Evolutionary conservation across 2,329 filamentous ascomycete species (phyloP).

Genomic region (Neonectria magnoliae): DNA sequence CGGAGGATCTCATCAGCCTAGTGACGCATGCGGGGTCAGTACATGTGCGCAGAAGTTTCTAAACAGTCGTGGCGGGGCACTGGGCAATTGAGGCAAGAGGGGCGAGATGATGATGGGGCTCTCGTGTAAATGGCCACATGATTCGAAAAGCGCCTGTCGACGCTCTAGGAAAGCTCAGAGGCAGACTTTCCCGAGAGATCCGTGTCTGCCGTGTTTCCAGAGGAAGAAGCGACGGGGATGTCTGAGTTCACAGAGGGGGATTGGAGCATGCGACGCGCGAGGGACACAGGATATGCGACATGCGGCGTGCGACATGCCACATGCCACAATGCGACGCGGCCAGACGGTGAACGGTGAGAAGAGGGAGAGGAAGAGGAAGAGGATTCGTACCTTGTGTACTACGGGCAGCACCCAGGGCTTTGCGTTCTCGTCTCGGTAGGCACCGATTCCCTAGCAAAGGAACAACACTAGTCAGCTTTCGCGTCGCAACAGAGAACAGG

Average conservation of each 20-base stretch:
- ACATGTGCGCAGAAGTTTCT: constrained; percentile 22
- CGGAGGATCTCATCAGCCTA: constrained; percentile 92
- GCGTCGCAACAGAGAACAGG: constrained; percentile 9
- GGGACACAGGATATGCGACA: constrained; percentile 9
- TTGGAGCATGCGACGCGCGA: constrained; percentile 16
- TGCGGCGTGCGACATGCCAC: constrained; percentile 15
- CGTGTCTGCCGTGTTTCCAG: constrained; percentile 15
- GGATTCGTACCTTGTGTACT: constrained; percentile 82
- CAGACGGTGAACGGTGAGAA: constrained; percentile 18
- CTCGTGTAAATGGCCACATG: constrained; percentile 33
- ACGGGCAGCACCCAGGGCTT: constrained; percentile 98
- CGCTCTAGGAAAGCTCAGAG: constrained; percentile 19
- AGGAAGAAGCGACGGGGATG: constrained; percentile 5
- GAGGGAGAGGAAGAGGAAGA: constrained; percentile 12
- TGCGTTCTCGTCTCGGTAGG: constrained; percentile 92
- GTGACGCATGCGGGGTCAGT: constrained; percentile 41
- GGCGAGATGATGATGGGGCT: constrained; percentile 26
- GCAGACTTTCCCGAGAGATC: constrained; percentile 23
- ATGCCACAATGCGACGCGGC: constrained; percentile 21
- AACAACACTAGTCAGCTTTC: constrained; percentile 25
- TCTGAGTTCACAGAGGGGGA: constrained; percentile 22
- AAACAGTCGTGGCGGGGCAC: constrained; percentile 22
- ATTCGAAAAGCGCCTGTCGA: constrained; percentile 30
- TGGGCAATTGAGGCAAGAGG: constrained; percentile 28
- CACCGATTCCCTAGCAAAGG: constrained; percentile 74